A percentile compares a stretch with the other conserved stretches of the same genome.
Evolutionary conservation across 257 asterid species (phyloP).

Genomic region (Solanum clarkiae): DNA sequence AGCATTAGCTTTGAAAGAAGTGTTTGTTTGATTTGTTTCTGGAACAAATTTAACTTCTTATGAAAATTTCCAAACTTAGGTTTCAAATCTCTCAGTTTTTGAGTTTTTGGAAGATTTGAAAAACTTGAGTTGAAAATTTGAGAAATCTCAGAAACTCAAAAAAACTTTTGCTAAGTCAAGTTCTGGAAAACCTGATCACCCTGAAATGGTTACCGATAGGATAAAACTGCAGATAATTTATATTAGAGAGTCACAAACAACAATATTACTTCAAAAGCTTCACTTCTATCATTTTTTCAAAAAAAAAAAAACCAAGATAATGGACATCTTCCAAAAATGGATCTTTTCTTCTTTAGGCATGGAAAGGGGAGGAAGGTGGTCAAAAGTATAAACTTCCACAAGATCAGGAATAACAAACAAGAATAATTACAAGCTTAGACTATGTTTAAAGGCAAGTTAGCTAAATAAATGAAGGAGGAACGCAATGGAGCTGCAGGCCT

Average conservation of each 20-base stretch:
- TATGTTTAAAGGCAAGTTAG: background rate
- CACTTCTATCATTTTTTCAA: background rate
- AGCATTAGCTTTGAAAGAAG: background rate
- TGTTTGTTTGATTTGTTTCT: background rate
- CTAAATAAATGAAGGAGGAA: background rate
- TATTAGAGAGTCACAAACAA: background rate
- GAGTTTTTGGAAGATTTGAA: background rate
- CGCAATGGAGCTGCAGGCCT: background rate
- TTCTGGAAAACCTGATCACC: background rate
- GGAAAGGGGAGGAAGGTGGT: background rate
- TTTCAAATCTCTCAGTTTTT: background rate
- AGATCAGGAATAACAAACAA: background rate
- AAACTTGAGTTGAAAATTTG: background rate
- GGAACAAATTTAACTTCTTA: background rate
- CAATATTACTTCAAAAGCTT: background rate
- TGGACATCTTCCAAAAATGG: background rate
- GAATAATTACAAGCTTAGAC: background rate
- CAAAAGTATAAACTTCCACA: background rate
- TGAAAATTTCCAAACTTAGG: background rate
- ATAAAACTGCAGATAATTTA: no score
- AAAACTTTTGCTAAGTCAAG: background rate
- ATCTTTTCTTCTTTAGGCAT: background rate
- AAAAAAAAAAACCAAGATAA: no score
- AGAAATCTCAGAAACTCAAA: background rate
- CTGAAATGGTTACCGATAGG: background rate